Conservation (phyloP, 2,329 filamentous ascomycete genomes). For the Colletotrichum zoysiae region DNA sequence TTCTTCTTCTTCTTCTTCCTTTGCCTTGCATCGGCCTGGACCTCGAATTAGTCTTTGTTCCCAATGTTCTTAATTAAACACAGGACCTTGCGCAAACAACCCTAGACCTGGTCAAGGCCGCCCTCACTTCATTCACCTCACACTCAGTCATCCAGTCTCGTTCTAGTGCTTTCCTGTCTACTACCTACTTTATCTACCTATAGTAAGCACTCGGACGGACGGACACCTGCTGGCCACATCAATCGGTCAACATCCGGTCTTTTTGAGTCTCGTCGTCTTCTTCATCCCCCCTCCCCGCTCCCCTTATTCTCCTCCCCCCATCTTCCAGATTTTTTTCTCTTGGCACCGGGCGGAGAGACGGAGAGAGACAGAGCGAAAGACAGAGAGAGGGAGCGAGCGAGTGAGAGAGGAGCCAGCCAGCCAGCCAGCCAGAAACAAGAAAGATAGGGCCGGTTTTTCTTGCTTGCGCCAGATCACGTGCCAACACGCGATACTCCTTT, state of each 20-base stretch:
- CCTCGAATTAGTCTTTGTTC: slow-evolving; percentile 3
- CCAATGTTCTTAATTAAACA: not conserved
- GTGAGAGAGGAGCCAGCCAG: too few species aligned
- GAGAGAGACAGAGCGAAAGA: not conserved
- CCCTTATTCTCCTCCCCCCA: not conserved
- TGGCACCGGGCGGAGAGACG: not conserved
- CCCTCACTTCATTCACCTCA: not conserved
- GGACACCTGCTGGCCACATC: not conserved
- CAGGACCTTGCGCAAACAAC: not conserved
- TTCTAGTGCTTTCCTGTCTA: not conserved
- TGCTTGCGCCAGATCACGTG: slow-evolving; percentile 37
- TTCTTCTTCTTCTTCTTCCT: too few species aligned
- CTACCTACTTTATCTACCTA: too few species aligned
- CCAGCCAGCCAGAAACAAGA: not conserved
- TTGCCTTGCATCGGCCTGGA: not conserved
- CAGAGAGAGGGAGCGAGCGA: too few species aligned
- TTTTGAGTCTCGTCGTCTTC: not conserved
- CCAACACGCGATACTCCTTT: slow-evolving; percentile 29
- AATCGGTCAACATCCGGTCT: not conserved
- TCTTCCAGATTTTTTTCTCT: not conserved
- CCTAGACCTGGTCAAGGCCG: not conserved
- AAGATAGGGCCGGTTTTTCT: slow-evolving; percentile 12
- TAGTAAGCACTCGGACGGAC: not conserved
- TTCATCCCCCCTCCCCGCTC: not conserved
- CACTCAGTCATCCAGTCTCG: not conserved